Evolutionary conservation across 345 rosid species (phyloP), one percentile per base, ranked within the genome.

Genomic region (Erodium maritimum): DNA sequence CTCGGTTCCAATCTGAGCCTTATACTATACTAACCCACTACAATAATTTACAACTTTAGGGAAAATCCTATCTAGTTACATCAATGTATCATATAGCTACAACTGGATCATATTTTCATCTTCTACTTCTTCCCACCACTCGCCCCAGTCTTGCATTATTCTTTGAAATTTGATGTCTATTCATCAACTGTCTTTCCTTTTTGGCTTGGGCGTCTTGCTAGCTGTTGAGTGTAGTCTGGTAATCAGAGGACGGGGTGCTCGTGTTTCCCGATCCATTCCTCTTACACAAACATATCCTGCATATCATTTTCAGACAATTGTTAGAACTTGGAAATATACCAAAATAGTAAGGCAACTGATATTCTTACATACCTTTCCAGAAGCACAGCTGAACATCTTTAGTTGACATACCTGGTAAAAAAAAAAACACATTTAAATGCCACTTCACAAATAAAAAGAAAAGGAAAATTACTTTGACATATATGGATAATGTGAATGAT

Each of bases 281-380:
- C 99, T 77, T 21, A 90, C 91, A 59, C 97, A 94, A 59, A 94
- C 90, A 60, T 67, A 90, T 50, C 97, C 97, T 94, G 91, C 77
- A 77, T 11, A 34, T 60, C 29, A 50, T 20, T 53, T 56, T 12
- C 14, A 42, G 37, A 29, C 12, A 42, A 14, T 42, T 14, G 17
- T 42, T 29, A 11, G 17, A 42, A 14, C 54, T 74, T 61, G 63
- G 58, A 45, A 46, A 11, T 20, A 52, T 20, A 59, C 54, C 37
- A 29, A 29, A 29, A 29, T 6, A 29, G 9, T 5, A 29, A 29
- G 1, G 9, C 52, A 66, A 17, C 21, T 57, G 61, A 33, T 29
- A 23, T 55, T 52, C 51, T 42, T 17, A n/a, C 68, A 18, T 75
- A 90, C 95, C 96, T 85, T 78, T 86, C 99, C 99, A 89, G 76